Percentiles rank a stretch among this genome's conserved stretches.
These are phyloP conservation scores for Amanita jacksonii DNA, from an alignment of 768 basidiomycete species.

Conservation along the genomic window DNA sequence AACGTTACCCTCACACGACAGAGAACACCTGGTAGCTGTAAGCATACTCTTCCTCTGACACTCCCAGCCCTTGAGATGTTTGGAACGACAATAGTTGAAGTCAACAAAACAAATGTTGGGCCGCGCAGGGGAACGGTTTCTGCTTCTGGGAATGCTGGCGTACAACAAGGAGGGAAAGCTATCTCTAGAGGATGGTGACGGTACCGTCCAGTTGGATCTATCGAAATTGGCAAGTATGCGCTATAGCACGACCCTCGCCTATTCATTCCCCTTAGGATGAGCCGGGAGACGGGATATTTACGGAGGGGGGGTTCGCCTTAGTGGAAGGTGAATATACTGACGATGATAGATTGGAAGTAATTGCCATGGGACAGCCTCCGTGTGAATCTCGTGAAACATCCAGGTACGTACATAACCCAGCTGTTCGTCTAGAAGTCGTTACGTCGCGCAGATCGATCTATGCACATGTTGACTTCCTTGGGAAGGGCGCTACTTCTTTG, in stretches of 20 bases:
- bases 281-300: slow-evolving; percentile 92
- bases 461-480: slow-evolving; percentile 95
- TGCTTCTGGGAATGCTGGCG: slow-evolving; percentile 88
- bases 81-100: slow-evolving; percentile 53
- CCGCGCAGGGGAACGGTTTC: slow-evolving; percentile 79
- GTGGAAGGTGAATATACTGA: slow-evolving; percentile 96
- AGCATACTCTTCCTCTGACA: slow-evolving; percentile 13
- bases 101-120: slow-evolving; percentile 96
- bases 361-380: slow-evolving; percentile 95
- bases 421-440: slow-evolving; percentile 9
- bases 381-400: slow-evolving; percentile 84
- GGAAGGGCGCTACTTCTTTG: slow-evolving; percentile 85
- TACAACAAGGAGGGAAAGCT: slow-evolving; percentile 86
- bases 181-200: slow-evolving; percentile 91
- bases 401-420: slow-evolving; percentile 37
- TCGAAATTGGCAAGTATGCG: slow-evolving; percentile 59
- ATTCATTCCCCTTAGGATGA: slow-evolving; percentile 42
- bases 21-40: slow-evolving; percentile 83
- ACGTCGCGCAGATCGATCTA: slow-evolving; percentile 65
- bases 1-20: slow-evolving; percentile 80
- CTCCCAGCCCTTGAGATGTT: neutral
- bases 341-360: slow-evolving; percentile 78
- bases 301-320: slow-evolving; percentile 91
- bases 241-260: neutral
- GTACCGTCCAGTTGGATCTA: slow-evolving; percentile 81